Evolutionary conservation across 805 yeast genomes (phyloP).

Genomic region (Wickerhamiella parazyma): DNA sequence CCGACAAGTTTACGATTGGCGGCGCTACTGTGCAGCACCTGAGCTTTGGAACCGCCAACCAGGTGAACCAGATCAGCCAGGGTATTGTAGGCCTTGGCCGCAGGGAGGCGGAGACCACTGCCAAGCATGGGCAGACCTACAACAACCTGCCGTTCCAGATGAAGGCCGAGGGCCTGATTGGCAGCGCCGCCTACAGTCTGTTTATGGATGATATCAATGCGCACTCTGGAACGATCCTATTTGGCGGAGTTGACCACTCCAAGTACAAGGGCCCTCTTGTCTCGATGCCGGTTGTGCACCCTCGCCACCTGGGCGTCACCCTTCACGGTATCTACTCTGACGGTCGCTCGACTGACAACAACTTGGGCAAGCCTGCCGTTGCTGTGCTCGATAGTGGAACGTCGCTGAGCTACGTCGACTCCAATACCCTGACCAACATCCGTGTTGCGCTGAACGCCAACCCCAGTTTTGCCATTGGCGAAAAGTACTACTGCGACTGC

Average conservation of each 20-base stretch:
- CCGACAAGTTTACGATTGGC: slow-evolving; percentile 47
- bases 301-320: slow-evolving; percentile 25
- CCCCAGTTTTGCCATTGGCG: slow-evolving; percentile 26
- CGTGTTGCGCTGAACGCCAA: slow-evolving; percentile 28
- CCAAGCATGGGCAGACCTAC: slow-evolving; percentile 28
- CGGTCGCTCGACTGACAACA: slow-evolving; percentile 19
- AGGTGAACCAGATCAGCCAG: slow-evolving; percentile 41
- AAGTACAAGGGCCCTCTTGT: slow-evolving; percentile 34
- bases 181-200: slow-evolving; percentile 49
- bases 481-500: slow-evolving; percentile 27
- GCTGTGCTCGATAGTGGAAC: slow-evolving; percentile 47
- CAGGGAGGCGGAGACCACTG: slow-evolving; percentile 40
- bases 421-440: slow-evolving; percentile 23
- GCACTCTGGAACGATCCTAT: slow-evolving; percentile 37
- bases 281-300: slow-evolving; percentile 27
- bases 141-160: slow-evolving; percentile 53
- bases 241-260: slow-evolving; percentile 43
- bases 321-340: slow-evolving; percentile 20
- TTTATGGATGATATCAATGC: slow-evolving; percentile 36
- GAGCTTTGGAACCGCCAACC: slow-evolving; percentile 65
- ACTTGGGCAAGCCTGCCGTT: slow-evolving; percentile 18
- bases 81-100: slow-evolving; percentile 39
- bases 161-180: slow-evolving; percentile 44
- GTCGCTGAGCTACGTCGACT: slow-evolving; percentile 37
- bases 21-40: slow-evolving; percentile 37